Evolutionary conservation across 2,329 filamentous ascomycete species (phyloP).

Genomic region (Dichotomopilus funicola): DNA sequence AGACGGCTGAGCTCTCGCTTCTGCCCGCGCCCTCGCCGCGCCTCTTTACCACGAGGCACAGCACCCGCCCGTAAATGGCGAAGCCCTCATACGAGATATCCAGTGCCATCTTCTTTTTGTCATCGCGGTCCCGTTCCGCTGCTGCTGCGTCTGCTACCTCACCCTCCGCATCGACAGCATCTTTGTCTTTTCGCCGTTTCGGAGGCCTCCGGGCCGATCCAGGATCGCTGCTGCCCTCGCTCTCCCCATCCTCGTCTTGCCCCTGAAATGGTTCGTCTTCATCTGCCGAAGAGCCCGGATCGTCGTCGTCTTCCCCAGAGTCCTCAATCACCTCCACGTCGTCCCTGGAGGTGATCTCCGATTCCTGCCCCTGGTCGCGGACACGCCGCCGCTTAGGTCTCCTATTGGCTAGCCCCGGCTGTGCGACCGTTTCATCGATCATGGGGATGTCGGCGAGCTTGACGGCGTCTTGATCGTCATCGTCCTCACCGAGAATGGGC

Average conservation of each 20-base stretch:
- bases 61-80: conserved; percentile 85
- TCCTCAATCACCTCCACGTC: neutral
- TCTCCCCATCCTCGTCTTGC: conserved; percentile 26
- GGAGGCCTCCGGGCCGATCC: conserved; percentile 37
- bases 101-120: conserved; percentile 88
- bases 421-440: conserved; percentile 28
- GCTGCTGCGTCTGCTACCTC: conserved; percentile 21
- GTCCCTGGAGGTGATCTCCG: conserved; percentile 19
- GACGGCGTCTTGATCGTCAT: conserved; percentile 53
- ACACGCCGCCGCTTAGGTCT: conserved; percentile 28
- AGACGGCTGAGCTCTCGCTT: conserved; percentile 22
- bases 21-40: conserved; percentile 36
- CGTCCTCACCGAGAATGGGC: conserved; percentile 44
- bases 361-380: conserved; percentile 29
- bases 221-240: conserved; percentile 20
- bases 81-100: conserved; percentile 91
- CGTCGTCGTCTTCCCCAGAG: conserved; percentile 1
- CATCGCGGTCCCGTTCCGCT: conserved; percentile 38
- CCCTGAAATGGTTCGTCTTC: conserved; percentile 22
- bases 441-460: conserved; percentile 51
- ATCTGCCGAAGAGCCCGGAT: conserved; percentile 18
- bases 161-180: conserved; percentile 16
- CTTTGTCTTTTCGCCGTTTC: conserved; percentile 40
- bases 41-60: conserved; percentile 83
- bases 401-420: conserved; percentile 26